phyloP scores from a whole-genome alignment of 257 asterid genomes.

The Coffea eugenioides region DNA sequence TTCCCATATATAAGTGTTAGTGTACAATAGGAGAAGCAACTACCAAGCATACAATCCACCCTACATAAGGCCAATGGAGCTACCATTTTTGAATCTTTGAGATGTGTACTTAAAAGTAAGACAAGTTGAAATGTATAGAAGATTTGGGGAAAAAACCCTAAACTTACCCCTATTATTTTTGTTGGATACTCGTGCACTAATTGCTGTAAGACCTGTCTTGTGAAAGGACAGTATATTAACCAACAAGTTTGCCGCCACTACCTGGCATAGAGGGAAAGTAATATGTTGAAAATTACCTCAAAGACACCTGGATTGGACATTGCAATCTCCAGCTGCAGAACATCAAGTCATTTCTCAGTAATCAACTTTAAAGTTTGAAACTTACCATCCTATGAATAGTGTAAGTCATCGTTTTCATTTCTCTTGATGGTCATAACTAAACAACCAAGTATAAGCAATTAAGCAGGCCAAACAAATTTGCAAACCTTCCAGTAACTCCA shows the following conservation, averaged over 20 bases:
- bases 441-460: not conserved
- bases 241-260: not conserved
- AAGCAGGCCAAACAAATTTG: not conserved
- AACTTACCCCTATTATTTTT: conserved; percentile 65
- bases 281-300: conserved; percentile 45
- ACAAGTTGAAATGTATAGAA: not conserved
- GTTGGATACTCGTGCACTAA: conserved; percentile 64
- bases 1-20: no score
- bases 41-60: not conserved
- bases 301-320: conserved; percentile 72
- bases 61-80: not conserved
- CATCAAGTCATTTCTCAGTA: conserved; percentile 6
- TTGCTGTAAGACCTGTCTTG: conserved; percentile 48
- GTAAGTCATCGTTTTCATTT: not conserved
- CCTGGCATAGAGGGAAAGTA: conserved; percentile 2
- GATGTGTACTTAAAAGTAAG: not conserved
- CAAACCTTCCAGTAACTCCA: not conserved
- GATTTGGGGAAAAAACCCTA: not conserved
- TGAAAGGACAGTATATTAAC: conserved; percentile 8
- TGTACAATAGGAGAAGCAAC: no score
- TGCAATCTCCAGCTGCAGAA: conserved; percentile 71
- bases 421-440: not conserved
- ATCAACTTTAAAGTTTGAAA: conserved; percentile 1
- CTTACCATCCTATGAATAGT: not conserved
- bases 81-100: not conserved